phyloP scores from a whole-genome alignment of 2,329 filamentous ascomycete genomes.

The Aspergillus phoenicis region DNA sequence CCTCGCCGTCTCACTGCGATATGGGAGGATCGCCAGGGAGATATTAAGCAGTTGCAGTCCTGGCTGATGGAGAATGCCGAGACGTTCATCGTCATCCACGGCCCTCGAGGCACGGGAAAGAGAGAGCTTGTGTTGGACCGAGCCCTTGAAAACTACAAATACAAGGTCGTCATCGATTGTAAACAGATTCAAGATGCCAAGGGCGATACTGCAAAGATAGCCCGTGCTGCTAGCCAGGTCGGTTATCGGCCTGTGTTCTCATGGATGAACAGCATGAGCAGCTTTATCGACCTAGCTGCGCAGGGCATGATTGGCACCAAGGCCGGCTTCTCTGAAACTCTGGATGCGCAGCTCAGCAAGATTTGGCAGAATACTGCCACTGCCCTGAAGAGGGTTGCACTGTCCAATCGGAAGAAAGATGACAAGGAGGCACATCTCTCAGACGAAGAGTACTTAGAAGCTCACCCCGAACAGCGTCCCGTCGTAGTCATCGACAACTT shows the following conservation, averaged over 20 bases:
- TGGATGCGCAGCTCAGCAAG: constrained; percentile 86
- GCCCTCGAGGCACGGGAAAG: constrained; percentile 88
- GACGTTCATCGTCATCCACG: constrained; percentile 92
- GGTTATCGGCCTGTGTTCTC: constrained; percentile 93
- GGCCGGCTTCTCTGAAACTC: constrained; percentile 87
- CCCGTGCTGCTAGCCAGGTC: constrained; percentile 76
- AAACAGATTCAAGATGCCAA: constrained; percentile 89
- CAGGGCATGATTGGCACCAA: constrained; percentile 94
- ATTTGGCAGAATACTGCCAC: constrained; percentile 82
- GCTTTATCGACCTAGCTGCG: constrained; percentile 86
- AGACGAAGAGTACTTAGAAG: constrained; percentile 86
- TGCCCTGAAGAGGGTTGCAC: constrained; percentile 75
- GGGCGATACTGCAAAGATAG: constrained; percentile 83
- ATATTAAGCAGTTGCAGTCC: constrained; percentile 78
- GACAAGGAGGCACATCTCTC: constrained; percentile 72
- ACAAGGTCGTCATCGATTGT: constrained; percentile 87
- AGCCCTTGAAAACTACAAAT: constrained; percentile 71
- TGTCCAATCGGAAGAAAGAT: constrained; percentile 68
- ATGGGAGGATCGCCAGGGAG: constrained; percentile 81
- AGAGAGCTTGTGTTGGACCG: constrained; percentile 84
- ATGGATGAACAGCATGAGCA: constrained; percentile 94
- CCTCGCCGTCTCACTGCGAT: constrained; percentile 74
- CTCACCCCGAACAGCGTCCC: constrained; percentile 79
- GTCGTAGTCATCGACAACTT: constrained; percentile 93
- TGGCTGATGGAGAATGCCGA: constrained; percentile 88